Base-by-base conservation (phyloP, 1,284 basidiomycete species). In the Papiliotrema flavescens region DNA sequence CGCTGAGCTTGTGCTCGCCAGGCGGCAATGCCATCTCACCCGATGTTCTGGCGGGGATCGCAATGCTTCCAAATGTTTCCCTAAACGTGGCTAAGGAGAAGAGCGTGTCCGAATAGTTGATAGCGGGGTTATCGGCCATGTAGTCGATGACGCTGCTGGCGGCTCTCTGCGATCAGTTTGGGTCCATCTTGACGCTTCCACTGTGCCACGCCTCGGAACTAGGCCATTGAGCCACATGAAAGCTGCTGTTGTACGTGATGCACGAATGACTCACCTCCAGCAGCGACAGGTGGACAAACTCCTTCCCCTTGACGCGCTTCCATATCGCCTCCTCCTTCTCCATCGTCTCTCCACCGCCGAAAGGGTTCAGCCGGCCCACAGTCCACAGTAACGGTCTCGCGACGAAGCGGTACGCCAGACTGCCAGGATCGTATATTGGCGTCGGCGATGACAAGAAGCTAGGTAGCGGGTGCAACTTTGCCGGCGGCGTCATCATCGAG, bases 321-420 rank as follows among this genome's bases (percentile, higher is more conserved):
- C 87, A 91, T 71, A 87, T 82, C 44, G 81, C 77, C 1, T 78
- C 79, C 60, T 87, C 85, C 52, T 81, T 83, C 42, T 82, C 77
- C 36, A 75, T 75, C 36, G 55, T 74, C 28, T 83, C 83, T 37
- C 85, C 84, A 11, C 28, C 28, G 35, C 61, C 62, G 13, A 87
- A 84, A 1, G 92, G 78, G 32, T 85, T 88, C 35, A 89, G 76
- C 61, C 89, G 88, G 49, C 87, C 83, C 35, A 93, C 80, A 2
- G 85, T 85, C 89, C 89, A 93, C 85, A 87, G 91, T 1, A 93
- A 77, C 0, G 90, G 89, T 66, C 84, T 85, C 17, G 84, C 88
- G 3, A 92, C 79, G 13, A 90, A 78, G 51, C 83, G 85, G 3
- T 85, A 82, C 0, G 83, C 86, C 46, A 91, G 79, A 77, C 82